Percentiles rank a stretch among this genome's conserved stretches.
These are phyloP conservation scores for Crithidia expoeki DNA, from an alignment of 208 protist species.

Conservation along the genomic window DNA sequence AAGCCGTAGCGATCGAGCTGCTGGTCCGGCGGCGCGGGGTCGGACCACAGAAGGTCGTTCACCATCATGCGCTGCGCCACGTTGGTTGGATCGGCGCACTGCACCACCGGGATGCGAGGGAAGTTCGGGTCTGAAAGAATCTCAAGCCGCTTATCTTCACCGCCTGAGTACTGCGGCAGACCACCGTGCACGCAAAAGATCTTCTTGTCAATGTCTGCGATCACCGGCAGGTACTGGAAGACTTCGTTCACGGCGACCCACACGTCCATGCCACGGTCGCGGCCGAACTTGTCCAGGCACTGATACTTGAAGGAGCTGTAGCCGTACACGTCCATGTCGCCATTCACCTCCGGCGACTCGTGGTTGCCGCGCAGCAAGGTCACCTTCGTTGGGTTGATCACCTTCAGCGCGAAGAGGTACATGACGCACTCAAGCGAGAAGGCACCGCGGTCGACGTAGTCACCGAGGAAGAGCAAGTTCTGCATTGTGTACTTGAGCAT, in stretches of 20 bases:
- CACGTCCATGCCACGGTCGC: constrained; percentile 80
- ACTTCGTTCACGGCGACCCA: constrained; percentile 81
- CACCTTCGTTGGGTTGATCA: constrained; percentile 90
- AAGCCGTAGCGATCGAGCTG: constrained; percentile 85
- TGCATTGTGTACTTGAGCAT: constrained; percentile 91
- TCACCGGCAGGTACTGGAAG: constrained; percentile 91
- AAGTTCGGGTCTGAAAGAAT: constrained; percentile 86
- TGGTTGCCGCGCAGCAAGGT: constrained; percentile 95
- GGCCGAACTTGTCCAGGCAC: constrained; percentile 84
- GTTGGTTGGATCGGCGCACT: constrained; percentile 62
- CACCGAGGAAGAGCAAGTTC: constrained; percentile 97
- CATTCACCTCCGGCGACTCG: constrained; percentile 92
- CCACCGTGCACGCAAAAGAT: constrained; percentile 95
- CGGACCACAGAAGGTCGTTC: constrained; percentile 92
- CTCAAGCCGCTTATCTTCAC: constrained; percentile 82
- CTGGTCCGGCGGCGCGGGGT: constrained; percentile 87
- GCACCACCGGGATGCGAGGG: constrained; percentile 69
- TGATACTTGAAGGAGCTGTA: constrained; percentile 88
- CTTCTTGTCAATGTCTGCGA: constrained; percentile 90
- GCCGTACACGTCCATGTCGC: constrained; percentile 90
- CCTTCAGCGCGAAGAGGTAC: constrained; percentile 93
- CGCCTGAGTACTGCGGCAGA: constrained; percentile 86
- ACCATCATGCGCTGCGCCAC: constrained; percentile 73
- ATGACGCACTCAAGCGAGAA: constrained; percentile 91
- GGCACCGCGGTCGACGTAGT: constrained; percentile 98